Conservation (phyloP, 2,329 filamentous ascomycete species). For the Monosporascus sp. region DNA sequence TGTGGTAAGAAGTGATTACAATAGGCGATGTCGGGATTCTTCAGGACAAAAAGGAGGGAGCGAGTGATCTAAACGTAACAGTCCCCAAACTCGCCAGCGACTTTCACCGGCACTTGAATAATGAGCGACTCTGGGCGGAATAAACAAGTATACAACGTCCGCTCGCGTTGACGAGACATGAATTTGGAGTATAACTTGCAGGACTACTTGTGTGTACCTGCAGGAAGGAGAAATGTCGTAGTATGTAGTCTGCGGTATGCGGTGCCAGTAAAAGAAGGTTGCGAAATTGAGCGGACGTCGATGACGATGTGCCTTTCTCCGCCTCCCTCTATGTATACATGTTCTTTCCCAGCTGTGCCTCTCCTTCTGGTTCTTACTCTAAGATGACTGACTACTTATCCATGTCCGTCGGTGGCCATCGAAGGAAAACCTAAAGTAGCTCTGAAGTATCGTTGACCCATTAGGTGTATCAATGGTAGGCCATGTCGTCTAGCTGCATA, state of each 20-base stretch:
- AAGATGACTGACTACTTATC: not conserved
- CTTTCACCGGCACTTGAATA: constrained; percentile 2
- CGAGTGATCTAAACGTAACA: not conserved
- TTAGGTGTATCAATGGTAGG: not conserved
- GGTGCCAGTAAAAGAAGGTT: not conserved
- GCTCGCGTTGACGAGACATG: constrained; percentile 8
- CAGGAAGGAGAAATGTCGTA: not conserved
- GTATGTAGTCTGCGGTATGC: not conserved
- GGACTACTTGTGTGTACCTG: constrained; percentile 1
- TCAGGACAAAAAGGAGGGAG: not conserved
- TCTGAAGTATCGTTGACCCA: not conserved
- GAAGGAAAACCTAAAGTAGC: not conserved
- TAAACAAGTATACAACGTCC: constrained; percentile 8
- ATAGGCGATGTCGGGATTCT: not conserved
- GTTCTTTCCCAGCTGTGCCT: too few species aligned
- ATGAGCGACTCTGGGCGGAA: constrained; percentile 4
- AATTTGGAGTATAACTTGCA: not conserved
- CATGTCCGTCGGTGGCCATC: not conserved
- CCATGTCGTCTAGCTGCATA: not conserved
- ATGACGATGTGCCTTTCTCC: not conserved
- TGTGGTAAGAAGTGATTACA: not conserved
- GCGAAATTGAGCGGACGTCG: not conserved
- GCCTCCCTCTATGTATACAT: not conserved
- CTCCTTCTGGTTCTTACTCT: not conserved
- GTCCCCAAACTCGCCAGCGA: not conserved